Percentiles rank a stretch among this genome's conserved stretches.
phyloP scores from a whole-genome alignment of 2,329 filamentous ascomycete species.

The Colletotrichum sidae region DNA sequence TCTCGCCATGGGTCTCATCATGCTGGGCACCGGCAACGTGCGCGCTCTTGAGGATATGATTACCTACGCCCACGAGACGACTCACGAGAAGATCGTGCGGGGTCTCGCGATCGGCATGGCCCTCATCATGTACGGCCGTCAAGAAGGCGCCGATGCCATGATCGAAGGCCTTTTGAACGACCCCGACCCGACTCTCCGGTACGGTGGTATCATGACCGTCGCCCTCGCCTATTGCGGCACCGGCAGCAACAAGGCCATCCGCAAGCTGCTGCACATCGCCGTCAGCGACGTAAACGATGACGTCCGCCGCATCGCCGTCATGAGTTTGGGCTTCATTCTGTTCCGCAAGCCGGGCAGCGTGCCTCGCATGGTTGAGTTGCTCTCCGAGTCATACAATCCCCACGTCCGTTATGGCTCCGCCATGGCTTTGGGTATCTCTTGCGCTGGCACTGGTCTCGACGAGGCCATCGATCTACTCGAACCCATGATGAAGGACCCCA shows the following conservation, averaged over 20 bases:
- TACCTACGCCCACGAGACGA: constrained; percentile 95
- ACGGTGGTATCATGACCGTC: constrained; percentile 99
- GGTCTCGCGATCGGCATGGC: constrained; percentile 97
- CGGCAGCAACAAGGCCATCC: constrained; percentile 97
- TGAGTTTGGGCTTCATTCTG: constrained; percentile 97
- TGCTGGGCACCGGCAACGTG: constrained; percentile 97
- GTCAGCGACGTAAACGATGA: constrained; percentile 99
- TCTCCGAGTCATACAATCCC: constrained; percentile 98
- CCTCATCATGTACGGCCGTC: constrained; percentile 96
- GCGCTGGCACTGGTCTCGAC: constrained; percentile 93
- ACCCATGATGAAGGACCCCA: constrained; percentile 99
- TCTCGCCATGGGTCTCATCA: constrained; percentile 95
- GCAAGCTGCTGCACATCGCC: constrained; percentile 93
- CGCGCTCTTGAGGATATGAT: constrained; percentile 97
- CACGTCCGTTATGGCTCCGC: constrained; percentile 98
- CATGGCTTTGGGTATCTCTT: constrained; percentile 98
- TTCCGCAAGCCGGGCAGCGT: constrained; percentile 98
- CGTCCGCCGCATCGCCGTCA: constrained; percentile 93
- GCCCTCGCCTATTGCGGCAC: constrained; percentile 97
- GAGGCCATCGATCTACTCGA: constrained; percentile 97
- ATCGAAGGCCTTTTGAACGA: constrained; percentile 95
- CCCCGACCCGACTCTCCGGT: constrained; percentile 91
- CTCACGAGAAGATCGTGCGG: constrained; percentile 98
- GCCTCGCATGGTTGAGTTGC: constrained; percentile 97
- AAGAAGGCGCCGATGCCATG: constrained; percentile 93